Evolutionary conservation across 768 basidiomycete species (phyloP), one percentile per base, ranked within the genome.

Genomic region (Trametes villosa): DNA sequence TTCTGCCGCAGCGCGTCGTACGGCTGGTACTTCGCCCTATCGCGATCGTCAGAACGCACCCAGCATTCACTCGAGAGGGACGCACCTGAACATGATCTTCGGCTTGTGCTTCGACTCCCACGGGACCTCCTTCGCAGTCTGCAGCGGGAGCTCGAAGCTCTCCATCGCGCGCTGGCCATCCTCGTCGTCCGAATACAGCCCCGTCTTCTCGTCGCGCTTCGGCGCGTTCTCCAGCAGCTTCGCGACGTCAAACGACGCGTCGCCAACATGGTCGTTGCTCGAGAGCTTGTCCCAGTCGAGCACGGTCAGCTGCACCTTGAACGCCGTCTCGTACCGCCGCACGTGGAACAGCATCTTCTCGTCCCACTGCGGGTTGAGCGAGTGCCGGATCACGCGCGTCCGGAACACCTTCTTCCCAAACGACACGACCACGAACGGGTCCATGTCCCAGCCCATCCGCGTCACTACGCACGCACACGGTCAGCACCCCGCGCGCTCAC

Each of bases 371-470:
- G 97, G 96, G 71, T 92, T 94, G 53, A 88, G 77, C 59, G 85
- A 87, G 73, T 95, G 93, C 4, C 94, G 84, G 55, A 95, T 87
- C 27, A 94, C 86, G 31, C 91, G 87, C 0, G 96, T 98, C 2
- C 96, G 83, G 77, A 98, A 98, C 5, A 98, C 92, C 72, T 97
- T 98, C 78, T 95, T 96, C 30, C 96, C 93, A 64, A 99, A 99
- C 3, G 93, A 94, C 64, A 96, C 84, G 62, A 99, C 94, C 24
- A 93, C 91, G 69, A 98, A 98, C 0, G 96, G 95, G 68, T 98
- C 95, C 95, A 98, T 97, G 71, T 98, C 96, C 84, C 88, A 95
- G 0, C 91, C 92, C 0, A 86, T 91, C 0, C 90, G 85, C 1
- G 88, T 93, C 86, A 93, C 91, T 92, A 57, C 11, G 42, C 9